Conservation (phyloP, 177 flowering plant genomes). For the Vitis hybrid region DNA sequence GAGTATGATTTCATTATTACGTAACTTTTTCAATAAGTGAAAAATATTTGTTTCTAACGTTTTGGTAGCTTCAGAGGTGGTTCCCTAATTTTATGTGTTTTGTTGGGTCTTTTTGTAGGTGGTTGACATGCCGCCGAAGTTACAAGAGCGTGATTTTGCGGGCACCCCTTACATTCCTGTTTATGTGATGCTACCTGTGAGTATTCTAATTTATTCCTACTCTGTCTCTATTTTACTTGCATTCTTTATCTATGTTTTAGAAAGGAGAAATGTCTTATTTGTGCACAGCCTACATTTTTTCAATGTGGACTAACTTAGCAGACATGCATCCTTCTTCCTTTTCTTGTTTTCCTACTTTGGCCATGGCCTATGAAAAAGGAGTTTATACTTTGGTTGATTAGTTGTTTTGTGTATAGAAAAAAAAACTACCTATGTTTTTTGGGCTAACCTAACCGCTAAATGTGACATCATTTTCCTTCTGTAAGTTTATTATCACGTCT, state of each 20-base stretch:
- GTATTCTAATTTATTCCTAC: conserved; percentile 22
- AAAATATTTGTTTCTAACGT: neutral
- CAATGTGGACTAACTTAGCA: neutral
- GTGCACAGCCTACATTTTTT: neutral
- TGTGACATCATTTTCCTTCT: neutral
- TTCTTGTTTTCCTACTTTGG: neutral
- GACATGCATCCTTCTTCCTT: neutral
- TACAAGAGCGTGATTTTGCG: conserved; percentile 75
- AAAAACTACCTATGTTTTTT: too few relatives aligned
- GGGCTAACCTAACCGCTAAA: neutral
- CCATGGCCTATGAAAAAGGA: too few relatives aligned
- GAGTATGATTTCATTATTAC: neutral
- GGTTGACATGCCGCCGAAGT: conserved; percentile 37
- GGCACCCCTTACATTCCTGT: conserved; percentile 88
- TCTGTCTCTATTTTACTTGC: neutral
- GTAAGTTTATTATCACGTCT: conserved; percentile 1
- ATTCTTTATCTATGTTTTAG: neutral
- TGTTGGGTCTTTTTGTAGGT: conserved; percentile 28
- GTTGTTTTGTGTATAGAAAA: neutral
- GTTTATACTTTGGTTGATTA: neutral
- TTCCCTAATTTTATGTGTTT: conserved; percentile 2
- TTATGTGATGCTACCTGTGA: conserved; percentile 94
- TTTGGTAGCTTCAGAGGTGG: neutral
- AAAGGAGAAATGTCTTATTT: neutral
- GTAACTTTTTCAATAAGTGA: neutral